A percentile compares a stretch with the other conserved stretches of the same genome.
phyloP scores from a whole-genome alignment of 768 basidiomycete genomes.

The Leccinum obscurum region DNA sequence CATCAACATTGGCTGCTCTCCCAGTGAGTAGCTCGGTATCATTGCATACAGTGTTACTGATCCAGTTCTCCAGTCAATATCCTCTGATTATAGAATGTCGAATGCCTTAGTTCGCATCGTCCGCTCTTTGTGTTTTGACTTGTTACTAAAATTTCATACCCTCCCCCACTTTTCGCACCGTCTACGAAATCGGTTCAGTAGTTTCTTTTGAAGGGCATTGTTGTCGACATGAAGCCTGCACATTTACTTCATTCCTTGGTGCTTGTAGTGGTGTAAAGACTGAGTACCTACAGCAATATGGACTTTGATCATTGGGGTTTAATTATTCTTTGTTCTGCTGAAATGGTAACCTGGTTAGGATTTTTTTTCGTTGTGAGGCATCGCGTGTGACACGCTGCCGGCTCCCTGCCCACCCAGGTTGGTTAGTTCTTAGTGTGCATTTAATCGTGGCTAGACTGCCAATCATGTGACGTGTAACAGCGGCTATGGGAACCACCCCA shows the following conservation, averaged over 20 bases:
- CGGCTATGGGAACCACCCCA: not conserved
- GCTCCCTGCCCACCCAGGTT: not conserved
- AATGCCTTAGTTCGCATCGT: not conserved
- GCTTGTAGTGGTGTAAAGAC: not conserved
- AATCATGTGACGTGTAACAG: not conserved
- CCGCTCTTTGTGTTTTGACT: slow-evolving; percentile 21
- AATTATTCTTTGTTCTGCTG: not conserved
- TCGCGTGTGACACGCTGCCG: not conserved
- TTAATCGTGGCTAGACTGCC: not conserved
- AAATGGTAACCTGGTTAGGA: not conserved
- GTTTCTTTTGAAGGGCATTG: not conserved
- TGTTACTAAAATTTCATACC: slow-evolving; percentile 16
- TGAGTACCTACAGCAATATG: not conserved
- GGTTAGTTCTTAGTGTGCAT: not conserved
- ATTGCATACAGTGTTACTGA: slow-evolving; percentile 2
- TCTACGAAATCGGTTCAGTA: not conserved
- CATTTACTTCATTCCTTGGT: not conserved
- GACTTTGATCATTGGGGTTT: not conserved
- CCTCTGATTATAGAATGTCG: slow-evolving; percentile 19
- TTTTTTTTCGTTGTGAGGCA: not conserved
- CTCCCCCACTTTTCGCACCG: not conserved
- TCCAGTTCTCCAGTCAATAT: slow-evolving; percentile 14
- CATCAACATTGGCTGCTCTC: slow-evolving; percentile 40
- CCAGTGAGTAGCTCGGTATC: slow-evolving; percentile 27
- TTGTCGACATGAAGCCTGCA: not conserved